Evolutionary conservation across 1,284 basidiomycete genomes (phyloP).

Genomic region (Austropuccinia psidii): DNA sequence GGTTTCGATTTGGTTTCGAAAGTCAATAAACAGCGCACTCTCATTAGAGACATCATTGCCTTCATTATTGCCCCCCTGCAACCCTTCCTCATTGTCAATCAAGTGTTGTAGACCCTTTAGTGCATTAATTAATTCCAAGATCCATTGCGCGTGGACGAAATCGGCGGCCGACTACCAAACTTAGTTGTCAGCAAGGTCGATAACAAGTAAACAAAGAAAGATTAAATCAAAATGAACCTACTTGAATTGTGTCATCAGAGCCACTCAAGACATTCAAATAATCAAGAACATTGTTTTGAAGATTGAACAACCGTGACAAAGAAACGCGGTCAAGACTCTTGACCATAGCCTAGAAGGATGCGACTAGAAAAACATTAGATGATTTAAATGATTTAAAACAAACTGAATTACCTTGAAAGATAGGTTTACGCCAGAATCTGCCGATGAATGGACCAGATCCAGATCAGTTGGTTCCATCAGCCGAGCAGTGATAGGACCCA

Average conservation of each 20-base stretch:
- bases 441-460: background rate
- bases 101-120: background rate
- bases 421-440: background rate
- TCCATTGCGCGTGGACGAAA: slow-evolving; percentile 33
- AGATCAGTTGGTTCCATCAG: slow-evolving; percentile 2
- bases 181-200: background rate
- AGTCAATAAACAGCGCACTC: background rate
- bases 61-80: background rate
- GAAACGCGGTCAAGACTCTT: background rate
- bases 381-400: no score
- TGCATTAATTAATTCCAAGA: slow-evolving; percentile 16
- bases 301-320: slow-evolving; percentile 1
- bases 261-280: background rate
- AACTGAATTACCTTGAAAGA: slow-evolving; percentile 13
- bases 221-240: background rate
- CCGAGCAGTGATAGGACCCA: slow-evolving; percentile 27
- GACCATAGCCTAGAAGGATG: slow-evolving; percentile 9
- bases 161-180: slow-evolving; percentile 11
- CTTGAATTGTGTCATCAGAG: slow-evolving; percentile 11
- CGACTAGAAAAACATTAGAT: no score
- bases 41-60: background rate
- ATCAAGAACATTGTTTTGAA: slow-evolving; percentile 8
- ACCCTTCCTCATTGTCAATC: background rate
- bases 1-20: background rate
- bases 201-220: background rate